Conservation (phyloP, 768 basidiomycete species). For the Lactifluus hygrophoroides region DNA sequence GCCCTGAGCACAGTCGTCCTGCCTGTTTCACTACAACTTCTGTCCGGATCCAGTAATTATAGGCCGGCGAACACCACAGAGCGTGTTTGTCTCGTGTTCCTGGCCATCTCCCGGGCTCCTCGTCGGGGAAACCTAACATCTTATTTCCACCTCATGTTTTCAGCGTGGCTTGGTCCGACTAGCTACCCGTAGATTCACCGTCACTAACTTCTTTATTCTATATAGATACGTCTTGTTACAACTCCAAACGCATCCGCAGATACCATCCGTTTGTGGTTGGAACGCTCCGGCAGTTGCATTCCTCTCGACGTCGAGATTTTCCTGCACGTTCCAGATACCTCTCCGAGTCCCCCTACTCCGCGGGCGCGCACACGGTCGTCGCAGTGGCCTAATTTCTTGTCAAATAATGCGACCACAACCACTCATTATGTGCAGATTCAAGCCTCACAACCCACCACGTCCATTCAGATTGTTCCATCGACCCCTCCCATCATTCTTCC, state of each 20-base stretch:
- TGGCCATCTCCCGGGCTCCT: slow-evolving; percentile 1
- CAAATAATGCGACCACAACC: slow-evolving; percentile 19
- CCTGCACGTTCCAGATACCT: slow-evolving; percentile 38
- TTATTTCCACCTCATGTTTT: slow-evolving; percentile 17
- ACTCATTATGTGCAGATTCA: slow-evolving; percentile 23
- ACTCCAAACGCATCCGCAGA: slow-evolving; percentile 64
- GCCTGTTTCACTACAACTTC: slow-evolving; percentile 10
- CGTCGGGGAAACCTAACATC: slow-evolving; percentile 6
- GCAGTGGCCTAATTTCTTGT: slow-evolving; percentile 21
- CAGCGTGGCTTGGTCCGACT: slow-evolving; percentile 12
- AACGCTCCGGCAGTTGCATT: slow-evolving; percentile 60
- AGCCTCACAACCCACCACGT: slow-evolving; percentile 15
- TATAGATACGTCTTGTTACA: slow-evolving; percentile 65
- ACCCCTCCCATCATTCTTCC: slow-evolving; percentile 17
- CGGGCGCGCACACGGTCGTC: slow-evolving; percentile 21
- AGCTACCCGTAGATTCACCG: slow-evolving; percentile 15
- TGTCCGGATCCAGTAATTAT: slow-evolving; percentile 15
- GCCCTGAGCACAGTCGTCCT: slow-evolving; percentile 1
- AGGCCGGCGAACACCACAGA: background rate
- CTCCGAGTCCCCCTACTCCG: slow-evolving; percentile 13
- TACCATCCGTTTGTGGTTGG: slow-evolving; percentile 75
- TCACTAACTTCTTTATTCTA: slow-evolving; percentile 25
- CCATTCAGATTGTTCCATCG: slow-evolving; percentile 21
- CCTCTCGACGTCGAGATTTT: slow-evolving; percentile 78
- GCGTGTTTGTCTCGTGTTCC: slow-evolving; percentile 14